Evolutionary conservation across 225 moss, liverwort and hornwort genomes (phyloP).

Genomic region (Anthoceros angustus): DNA sequence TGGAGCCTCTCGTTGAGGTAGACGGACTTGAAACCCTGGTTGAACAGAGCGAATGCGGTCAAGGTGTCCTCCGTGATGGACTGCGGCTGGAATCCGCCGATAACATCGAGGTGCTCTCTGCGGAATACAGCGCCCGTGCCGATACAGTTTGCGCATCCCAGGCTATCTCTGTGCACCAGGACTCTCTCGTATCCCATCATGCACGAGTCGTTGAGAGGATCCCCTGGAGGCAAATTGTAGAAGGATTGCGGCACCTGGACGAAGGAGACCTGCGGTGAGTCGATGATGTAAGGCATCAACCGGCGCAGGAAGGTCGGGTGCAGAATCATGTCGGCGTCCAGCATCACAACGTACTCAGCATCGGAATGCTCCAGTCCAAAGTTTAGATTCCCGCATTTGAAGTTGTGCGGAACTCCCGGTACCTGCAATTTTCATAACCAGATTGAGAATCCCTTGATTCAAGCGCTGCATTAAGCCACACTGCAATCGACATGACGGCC

Average conservation of each 20-base stretch:
- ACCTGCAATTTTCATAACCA: slow-evolving; percentile 8
- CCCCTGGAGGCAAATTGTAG: slow-evolving; percentile 33
- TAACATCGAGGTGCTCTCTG: slow-evolving; percentile 23
- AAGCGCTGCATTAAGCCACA: too few species aligned
- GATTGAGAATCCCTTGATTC: too few species aligned
- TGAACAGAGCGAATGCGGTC: slow-evolving; percentile 31
- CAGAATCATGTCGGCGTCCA: slow-evolving; percentile 47
- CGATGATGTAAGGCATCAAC: slow-evolving; percentile 31
- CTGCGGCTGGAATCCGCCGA: slow-evolving; percentile 42
- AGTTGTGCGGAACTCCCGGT: slow-evolving; percentile 35
- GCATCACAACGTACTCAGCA: slow-evolving; percentile 41
- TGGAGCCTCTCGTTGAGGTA: slow-evolving; percentile 35
- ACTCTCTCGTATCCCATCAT: slow-evolving; percentile 25
- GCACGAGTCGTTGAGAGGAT: slow-evolving; percentile 29
- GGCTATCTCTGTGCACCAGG: slow-evolving; percentile 22
- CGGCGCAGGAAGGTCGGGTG: slow-evolving; percentile 23
- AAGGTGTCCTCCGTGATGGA: slow-evolving; percentile 45
- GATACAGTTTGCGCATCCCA: slow-evolving; percentile 14
- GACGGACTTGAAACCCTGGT: slow-evolving; percentile 29
- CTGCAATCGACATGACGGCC: too few species aligned
- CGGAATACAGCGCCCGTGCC: slow-evolving; percentile 15
- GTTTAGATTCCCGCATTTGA: slow-evolving; percentile 50
- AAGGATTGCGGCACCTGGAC: slow-evolving; percentile 36
- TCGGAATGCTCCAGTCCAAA: slow-evolving; percentile 26
- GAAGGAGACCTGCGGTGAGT: slow-evolving; percentile 23